Evolutionary conservation across 495 filamentous ascomycete species (phyloP), one percentile per base, ranked within the genome.

Genomic region (Patellaria atrata): DNA sequence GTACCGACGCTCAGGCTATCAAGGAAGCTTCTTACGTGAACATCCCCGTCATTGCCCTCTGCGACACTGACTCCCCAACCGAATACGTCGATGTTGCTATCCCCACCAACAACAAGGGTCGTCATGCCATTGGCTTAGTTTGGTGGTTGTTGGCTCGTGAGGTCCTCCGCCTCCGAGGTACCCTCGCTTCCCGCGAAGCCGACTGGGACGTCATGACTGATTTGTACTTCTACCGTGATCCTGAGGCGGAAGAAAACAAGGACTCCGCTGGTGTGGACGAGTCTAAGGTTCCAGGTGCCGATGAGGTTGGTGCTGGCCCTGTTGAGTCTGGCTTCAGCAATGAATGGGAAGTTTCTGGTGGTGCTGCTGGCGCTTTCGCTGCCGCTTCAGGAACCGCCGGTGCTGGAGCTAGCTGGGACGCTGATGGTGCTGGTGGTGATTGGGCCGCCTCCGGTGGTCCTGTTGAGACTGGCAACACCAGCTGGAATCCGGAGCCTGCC

Each of bases 181-280:
- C 85, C 47, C 78, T 97, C 49, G 78, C 83, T 51, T 79, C 71
- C 68, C 82, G 89, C 50, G 91, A 96, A 59, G 75, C 76, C 33
- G 81, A 91, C 60, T 97, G 89, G 89, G 89, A 97, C 54, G 77
- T 86, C 60, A 94, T 96, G 79, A 80, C 86, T 50, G 89, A 97
- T 77, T 74, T 97, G 49, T 97, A 97, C 82, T 97, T 97, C 75
- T 97, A 97, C 79, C 91, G 89, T 62, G 89, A 97, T 61, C 89
- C 89, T 41, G 89, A 97, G 69, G 85, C 89, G 47, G 85, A 94
- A 73, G 85, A 82, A 70, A 79, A 83, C 65, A 91, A 93, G 75
- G 85, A 94, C 57, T 28, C 46, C 14, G 45, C 57, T 17, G 57
- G 49, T 40, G 38, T 48, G 30, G 61, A 64, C 37, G 60, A 64